Evolutionary conservation across 2,329 filamentous ascomycete species (phyloP).

Genomic region (Ascosphaera pollenicola): DNA sequence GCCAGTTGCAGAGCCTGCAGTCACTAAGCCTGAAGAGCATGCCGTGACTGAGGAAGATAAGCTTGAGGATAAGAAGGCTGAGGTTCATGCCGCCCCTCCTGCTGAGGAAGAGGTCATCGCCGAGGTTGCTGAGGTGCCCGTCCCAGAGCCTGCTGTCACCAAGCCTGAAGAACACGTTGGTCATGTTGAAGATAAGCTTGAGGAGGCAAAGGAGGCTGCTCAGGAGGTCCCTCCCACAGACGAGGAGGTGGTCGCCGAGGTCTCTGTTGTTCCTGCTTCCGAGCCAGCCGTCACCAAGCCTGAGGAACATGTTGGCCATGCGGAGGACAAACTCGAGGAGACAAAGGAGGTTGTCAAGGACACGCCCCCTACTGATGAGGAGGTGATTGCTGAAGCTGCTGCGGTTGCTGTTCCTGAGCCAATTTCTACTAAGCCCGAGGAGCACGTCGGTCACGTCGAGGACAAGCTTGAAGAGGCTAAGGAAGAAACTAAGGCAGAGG

Average conservation of each 20-base stretch:
- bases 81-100: constrained; percentile 1
- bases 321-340: no score
- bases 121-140: neutral
- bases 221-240: constrained; percentile 1
- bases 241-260: neutral
- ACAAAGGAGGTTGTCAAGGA: no score
- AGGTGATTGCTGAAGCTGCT: neutral
- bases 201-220: constrained; percentile 3
- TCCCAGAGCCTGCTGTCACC: neutral
- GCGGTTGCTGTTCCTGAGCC: neutral
- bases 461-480: constrained; percentile 2
- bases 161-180: neutral
- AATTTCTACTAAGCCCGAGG: neutral
- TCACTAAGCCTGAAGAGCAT: neutral
- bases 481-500: constrained; percentile 1
- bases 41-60: neutral
- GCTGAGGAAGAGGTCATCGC: neutral
- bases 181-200: constrained; percentile 3
- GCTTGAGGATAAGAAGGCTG: neutral
- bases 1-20: neutral
- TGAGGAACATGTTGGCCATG: neutral
- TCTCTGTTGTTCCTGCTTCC: neutral
- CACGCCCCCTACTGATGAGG: no score
- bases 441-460: constrained; percentile 1
- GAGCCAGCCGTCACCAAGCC: neutral